Evolutionary conservation across 352 stramenopile genomes (phyloP).

Genomic region (Globisporangium barbulae): DNA sequence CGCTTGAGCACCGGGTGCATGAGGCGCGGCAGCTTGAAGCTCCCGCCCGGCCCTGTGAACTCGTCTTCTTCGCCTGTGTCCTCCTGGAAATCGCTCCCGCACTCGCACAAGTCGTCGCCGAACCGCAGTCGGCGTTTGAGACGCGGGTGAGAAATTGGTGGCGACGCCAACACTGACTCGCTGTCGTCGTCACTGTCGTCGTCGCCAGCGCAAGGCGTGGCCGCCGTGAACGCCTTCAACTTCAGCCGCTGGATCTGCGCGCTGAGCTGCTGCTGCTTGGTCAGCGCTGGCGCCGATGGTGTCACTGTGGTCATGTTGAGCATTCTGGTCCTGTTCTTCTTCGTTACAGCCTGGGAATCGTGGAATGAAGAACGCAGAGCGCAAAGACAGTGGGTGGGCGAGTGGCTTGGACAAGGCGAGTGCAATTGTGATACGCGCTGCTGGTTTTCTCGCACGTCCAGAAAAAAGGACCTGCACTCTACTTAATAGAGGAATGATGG

Average conservation of each 20-base stretch:
- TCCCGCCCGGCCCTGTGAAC: constrained; percentile 4
- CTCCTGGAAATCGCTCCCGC: neutral
- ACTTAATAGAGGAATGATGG: neutral
- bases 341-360: neutral
- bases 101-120: constrained; percentile 3
- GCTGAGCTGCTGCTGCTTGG: constrained; percentile 4
- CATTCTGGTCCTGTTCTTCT: neutral
- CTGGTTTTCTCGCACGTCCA: neutral
- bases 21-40: constrained; percentile 13
- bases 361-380: constrained; percentile 1
- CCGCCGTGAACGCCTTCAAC: constrained; percentile 5
- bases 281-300: neutral
- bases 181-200: neutral
- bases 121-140: constrained; percentile 8
- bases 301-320: neutral
- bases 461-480: constrained; percentile 2
- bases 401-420: constrained; percentile 2
- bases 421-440: constrained; percentile 6
- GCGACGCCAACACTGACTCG: neutral
- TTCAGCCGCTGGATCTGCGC: constrained; percentile 9
- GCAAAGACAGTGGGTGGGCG: neutral
- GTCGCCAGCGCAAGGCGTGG: neutral
- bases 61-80: neutral
- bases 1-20: constrained; percentile 12
- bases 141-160: neutral